These are phyloP conservation scores for Linum lewisii DNA, from an alignment of 345 rosid species.

Conservation along the genomic window DNA sequence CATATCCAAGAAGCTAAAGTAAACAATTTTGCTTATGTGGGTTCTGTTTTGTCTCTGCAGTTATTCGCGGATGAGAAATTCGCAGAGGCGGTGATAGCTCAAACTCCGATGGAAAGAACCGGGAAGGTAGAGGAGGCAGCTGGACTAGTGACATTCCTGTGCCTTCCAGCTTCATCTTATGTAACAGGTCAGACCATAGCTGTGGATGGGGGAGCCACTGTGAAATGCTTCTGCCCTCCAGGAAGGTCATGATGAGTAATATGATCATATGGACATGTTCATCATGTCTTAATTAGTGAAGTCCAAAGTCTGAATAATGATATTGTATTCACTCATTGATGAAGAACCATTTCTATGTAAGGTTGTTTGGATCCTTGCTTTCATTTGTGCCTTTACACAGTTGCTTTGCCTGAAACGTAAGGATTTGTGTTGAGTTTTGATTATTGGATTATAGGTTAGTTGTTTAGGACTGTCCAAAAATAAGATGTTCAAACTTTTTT, in stretches of 20 bases:
- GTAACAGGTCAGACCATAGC: background rate
- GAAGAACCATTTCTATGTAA: too few species aligned
- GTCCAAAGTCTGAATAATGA: too few species aligned
- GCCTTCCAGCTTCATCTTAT: conserved; percentile 3
- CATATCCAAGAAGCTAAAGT: background rate
- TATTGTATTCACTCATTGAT: too few species aligned
- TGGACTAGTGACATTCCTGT: background rate
- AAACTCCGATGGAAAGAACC: background rate
- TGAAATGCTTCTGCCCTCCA: conserved; percentile 4
- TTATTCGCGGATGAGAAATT: background rate
- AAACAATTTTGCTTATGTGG: too few species aligned
- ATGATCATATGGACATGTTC: background rate
- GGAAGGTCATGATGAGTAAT: background rate
- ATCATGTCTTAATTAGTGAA: background rate
- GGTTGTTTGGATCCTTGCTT: too few species aligned
- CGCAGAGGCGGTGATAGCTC: background rate
- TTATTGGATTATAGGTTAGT: too few species aligned
- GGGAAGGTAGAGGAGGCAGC: background rate
- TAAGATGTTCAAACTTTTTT: too few species aligned
- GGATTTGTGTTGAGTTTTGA: too few species aligned
- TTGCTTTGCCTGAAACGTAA: too few species aligned
- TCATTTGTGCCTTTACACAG: too few species aligned
- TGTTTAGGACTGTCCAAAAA: too few species aligned
- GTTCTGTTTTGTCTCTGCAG: background rate
- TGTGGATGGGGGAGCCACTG: background rate